Conservation (phyloP, 2,329 filamentous ascomycete species). For the Ceratocystis alfenasii region DNA sequence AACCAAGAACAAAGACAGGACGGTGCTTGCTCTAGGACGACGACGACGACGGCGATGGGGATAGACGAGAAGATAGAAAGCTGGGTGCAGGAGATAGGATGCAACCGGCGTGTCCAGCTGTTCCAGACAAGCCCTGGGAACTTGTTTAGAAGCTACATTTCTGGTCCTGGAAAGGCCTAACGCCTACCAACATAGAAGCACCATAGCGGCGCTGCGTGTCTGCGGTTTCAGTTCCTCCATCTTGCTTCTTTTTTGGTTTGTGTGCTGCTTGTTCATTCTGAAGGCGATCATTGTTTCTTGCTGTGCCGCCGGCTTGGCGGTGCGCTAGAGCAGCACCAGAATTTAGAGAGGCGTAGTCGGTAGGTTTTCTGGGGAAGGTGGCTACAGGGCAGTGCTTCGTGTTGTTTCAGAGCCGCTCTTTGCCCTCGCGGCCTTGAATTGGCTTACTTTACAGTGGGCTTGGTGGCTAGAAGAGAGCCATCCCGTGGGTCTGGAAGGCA, state of each 20-base stretch:
- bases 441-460: not conserved
- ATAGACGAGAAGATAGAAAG: no score
- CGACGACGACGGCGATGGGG: no score
- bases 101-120: no score
- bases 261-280: not conserved
- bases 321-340: not conserved
- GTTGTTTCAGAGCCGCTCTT: not conserved
- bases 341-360: not conserved
- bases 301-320: constrained; percentile 2
- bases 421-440: not conserved
- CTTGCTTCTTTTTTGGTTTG: not conserved
- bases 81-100: no score
- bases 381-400: constrained; percentile 1
- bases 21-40: no score
- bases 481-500: not conserved
- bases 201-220: not conserved
- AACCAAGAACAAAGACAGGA: not conserved
- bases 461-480: not conserved
- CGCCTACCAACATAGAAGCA: no score
- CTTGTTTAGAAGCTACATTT: not conserved
- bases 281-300: not conserved
- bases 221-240: not conserved
- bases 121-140: not conserved
- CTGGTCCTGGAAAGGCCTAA: no score
- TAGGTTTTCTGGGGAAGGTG: not conserved